A percentile compares a stretch with the other conserved stretches of the same genome.
phyloP scores from a whole-genome alignment of 352 stramenopile genomes.

The Elongisporangium undulatum region DNA sequence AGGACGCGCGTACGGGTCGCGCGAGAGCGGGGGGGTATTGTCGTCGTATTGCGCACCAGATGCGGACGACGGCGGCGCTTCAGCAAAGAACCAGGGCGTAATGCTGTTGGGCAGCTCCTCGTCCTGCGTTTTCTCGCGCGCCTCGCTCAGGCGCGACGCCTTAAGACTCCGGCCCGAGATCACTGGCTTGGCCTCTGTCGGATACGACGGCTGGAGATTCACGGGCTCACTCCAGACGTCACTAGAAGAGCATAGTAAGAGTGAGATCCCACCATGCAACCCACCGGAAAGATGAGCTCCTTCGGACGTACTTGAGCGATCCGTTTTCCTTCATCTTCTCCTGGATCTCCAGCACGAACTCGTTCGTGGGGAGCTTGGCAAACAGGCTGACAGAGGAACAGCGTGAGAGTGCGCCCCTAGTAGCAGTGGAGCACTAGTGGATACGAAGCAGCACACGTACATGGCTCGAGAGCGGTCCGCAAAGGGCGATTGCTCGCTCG shows the following conservation, averaged over 20 bases:
- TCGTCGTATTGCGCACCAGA: not conserved
- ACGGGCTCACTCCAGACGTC: conserved; percentile 38
- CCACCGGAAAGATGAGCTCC: not conserved
- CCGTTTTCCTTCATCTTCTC: conserved; percentile 41
- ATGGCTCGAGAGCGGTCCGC: conserved; percentile 40
- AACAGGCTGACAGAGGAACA: conserved; percentile 18
- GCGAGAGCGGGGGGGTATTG: conserved; percentile 25
- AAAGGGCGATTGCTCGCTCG: conserved; percentile 64
- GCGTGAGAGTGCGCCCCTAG: conserved; percentile 1
- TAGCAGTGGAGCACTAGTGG: not conserved
- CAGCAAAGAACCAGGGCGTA: conserved; percentile 48
- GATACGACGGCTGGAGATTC: not conserved
- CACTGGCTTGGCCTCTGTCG: not conserved
- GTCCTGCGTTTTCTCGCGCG: not conserved
- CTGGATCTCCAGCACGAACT: conserved; percentile 48
- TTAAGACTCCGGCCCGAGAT: not conserved
- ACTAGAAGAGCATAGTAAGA: conserved; percentile 10
- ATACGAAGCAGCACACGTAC: conserved; percentile 18
- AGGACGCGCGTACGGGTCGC: conserved; percentile 27
- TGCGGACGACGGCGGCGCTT: conserved; percentile 8
- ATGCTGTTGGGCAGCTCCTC: conserved; percentile 15
- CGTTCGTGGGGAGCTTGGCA: conserved; percentile 36
- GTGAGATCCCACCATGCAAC: not conserved
- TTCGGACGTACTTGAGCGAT: conserved; percentile 31
- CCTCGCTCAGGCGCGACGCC: not conserved